Conservation (phyloP, 116 monocot species). For the Cymodocea nodosa region DNA sequence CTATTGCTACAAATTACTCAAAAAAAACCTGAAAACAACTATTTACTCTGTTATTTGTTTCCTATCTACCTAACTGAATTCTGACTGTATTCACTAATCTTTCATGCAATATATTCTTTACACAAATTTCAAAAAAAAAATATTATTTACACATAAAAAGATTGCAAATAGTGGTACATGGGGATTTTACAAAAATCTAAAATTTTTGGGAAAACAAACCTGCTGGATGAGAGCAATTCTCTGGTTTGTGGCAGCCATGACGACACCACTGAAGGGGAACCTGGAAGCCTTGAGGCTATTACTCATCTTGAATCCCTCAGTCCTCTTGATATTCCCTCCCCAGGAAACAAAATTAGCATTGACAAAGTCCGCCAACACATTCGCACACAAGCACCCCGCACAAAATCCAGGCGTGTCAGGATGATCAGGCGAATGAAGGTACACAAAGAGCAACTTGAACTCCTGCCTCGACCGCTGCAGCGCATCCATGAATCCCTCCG, state of each 20-base stretch:
- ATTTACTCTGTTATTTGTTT: no score
- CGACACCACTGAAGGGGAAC: slow-evolving; percentile 86
- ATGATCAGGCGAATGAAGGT: slow-evolving; percentile 91
- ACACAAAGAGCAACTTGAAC: slow-evolving; percentile 77
- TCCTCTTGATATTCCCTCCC: slow-evolving; percentile 82
- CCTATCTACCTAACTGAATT: no score
- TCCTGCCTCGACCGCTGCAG: slow-evolving; percentile 75
- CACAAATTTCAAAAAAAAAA: no score
- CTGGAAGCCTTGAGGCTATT: slow-evolving; percentile 79
- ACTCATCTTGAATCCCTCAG: slow-evolving; percentile 97
- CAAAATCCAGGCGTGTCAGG: slow-evolving; percentile 81
- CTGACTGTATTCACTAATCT: no score
- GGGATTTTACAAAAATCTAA: no score
- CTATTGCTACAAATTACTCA: no score
- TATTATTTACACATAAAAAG: no score
- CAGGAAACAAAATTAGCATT: slow-evolving; percentile 88
- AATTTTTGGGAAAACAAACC: slow-evolving; percentile 15
- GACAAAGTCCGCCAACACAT: slow-evolving; percentile 53
- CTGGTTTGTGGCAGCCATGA: slow-evolving; percentile 64
- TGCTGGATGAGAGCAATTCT: slow-evolving; percentile 64
- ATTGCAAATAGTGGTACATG: no score
- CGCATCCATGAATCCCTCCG: slow-evolving; percentile 81
- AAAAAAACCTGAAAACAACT: no score
- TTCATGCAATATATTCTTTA: no score
- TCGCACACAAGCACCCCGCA: slow-evolving; percentile 37